Conservation (phyloP, 495 filamentous ascomycete species). For the Xylaria palmicola region DNA sequence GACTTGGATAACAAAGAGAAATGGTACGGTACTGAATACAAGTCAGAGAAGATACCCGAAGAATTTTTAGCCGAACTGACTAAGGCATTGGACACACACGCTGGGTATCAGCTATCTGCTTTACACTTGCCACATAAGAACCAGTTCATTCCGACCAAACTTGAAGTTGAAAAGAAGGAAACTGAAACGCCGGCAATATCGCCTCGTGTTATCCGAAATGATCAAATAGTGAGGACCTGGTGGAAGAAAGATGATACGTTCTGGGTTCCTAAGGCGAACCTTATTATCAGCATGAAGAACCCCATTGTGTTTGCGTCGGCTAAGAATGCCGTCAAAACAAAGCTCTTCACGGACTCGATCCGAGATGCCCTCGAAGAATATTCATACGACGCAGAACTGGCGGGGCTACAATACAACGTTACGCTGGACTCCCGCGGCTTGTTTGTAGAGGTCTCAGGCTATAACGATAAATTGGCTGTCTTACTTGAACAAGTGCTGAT, state of each 20-base stretch:
- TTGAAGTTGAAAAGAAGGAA: slow-evolving; percentile 94
- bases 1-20: slow-evolving; percentile 87
- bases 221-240: slow-evolving; percentile 82
- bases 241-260: slow-evolving; percentile 99
- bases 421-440: slow-evolving; percentile 68
- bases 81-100: slow-evolving; percentile 57
- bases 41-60: slow-evolving; percentile 73
- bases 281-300: slow-evolving; percentile 77
- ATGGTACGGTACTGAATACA: slow-evolving; percentile 98
- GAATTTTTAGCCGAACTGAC: slow-evolving; percentile 70
- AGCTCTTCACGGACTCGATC: slow-evolving; percentile 83
- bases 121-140: slow-evolving; percentile 91
- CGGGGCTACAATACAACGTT: slow-evolving; percentile 83
- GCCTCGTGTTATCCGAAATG: slow-evolving; percentile 86
- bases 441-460: slow-evolving; percentile 78
- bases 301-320: slow-evolving; percentile 76
- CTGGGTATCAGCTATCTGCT: slow-evolving; percentile 60
- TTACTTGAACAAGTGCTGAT: slow-evolving; percentile 87
- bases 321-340: slow-evolving; percentile 70
- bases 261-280: slow-evolving; percentile 94
- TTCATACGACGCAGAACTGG: slow-evolving; percentile 93
- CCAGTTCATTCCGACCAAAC: slow-evolving; percentile 90
- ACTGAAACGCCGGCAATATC: slow-evolving; percentile 67
- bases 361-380: slow-evolving; percentile 90
- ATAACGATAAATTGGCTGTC: slow-evolving; percentile 93